These are phyloP conservation scores for Auriscalpium orientale DNA, from an alignment of 768 basidiomycete species.

Conservation along the genomic window DNA sequence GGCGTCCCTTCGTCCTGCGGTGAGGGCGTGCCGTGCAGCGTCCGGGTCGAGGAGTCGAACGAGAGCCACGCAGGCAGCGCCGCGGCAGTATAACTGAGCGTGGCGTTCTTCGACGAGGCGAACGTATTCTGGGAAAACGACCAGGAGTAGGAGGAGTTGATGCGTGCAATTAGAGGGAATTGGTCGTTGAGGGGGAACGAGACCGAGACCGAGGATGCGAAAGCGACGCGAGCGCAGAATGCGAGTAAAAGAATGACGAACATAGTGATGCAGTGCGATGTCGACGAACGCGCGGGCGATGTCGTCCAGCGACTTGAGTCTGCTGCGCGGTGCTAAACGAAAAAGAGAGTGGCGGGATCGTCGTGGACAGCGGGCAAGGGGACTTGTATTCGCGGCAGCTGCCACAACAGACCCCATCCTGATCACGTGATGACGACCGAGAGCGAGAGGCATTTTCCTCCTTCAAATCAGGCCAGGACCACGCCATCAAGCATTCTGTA, in stretches of 20 bases:
- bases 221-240: conserved; percentile 41
- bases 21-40: conserved; percentile 66
- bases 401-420: too few relatives aligned
- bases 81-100: conserved; percentile 46
- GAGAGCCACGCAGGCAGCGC: conserved; percentile 68
- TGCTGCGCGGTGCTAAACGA: conserved; percentile 10
- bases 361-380: not conserved
- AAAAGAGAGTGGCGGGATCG: conserved; percentile 5
- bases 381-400: too few relatives aligned
- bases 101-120: conserved; percentile 32
- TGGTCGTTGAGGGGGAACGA: conserved; percentile 61
- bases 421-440: too few relatives aligned
- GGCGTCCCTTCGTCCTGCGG: conserved; percentile 54
- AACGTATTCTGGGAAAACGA: conserved; percentile 63
- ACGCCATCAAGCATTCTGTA: too few relatives aligned
- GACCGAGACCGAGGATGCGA: conserved; percentile 37
- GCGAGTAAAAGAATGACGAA: conserved; percentile 50
- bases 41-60: conserved; percentile 53
- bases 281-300: conserved; percentile 16
- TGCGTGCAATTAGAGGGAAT: conserved; percentile 70
- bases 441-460: too few relatives aligned
- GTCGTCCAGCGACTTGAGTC: conserved; percentile 20
- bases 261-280: conserved; percentile 43
- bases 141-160: conserved; percentile 61
- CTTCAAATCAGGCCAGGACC: too few relatives aligned